A percentile compares a stretch with the other conserved stretches of the same genome.
phyloP scores from a whole-genome alignment of 768 basidiomycete genomes.

The Trametes cingulata region DNA sequence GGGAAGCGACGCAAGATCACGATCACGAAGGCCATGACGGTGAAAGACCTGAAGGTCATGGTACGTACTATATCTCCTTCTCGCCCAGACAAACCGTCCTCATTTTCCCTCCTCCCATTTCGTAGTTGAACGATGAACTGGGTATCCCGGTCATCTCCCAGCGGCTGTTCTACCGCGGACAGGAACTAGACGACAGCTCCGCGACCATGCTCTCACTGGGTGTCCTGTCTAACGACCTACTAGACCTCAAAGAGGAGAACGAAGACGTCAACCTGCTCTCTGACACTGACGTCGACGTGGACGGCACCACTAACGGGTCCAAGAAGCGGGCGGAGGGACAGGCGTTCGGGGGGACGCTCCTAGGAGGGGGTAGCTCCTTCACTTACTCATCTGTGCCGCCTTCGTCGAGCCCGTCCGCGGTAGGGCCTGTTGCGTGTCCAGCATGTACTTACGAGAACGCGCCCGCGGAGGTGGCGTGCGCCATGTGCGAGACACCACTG shows the following conservation, averaged over 20 bases:
- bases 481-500: conserved; percentile 33
- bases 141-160: conserved; percentile 78
- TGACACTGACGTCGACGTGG: conserved; percentile 48
- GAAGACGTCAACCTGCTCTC: conserved; percentile 59
- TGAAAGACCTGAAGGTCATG: conserved; percentile 79
- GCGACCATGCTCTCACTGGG: conserved; percentile 53
- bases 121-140: conserved; percentile 61
- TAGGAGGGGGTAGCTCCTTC: conserved; percentile 43
- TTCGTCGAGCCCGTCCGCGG: conserved; percentile 18
- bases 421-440: conserved; percentile 45
- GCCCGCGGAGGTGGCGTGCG: conserved; percentile 34
- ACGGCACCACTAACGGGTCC: conserved; percentile 8
- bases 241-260: conserved; percentile 65
- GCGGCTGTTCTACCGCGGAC: conserved; percentile 59
- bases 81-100: background rate
- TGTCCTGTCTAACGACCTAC: conserved; percentile 57
- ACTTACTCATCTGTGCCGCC: conserved; percentile 30
- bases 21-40: conserved; percentile 63
- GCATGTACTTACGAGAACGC: conserved; percentile 62
- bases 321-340: conserved; percentile 57
- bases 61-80: conserved; percentile 38
- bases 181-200: conserved; percentile 65
- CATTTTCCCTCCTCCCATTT: too few species aligned
- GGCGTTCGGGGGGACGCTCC: conserved; percentile 75
- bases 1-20: conserved; percentile 52